Percentiles rank a stretch among this genome's conserved stretches.
Conservation (phyloP, 768 basidiomycete species). For the Boletus reticuloceps region DNA sequence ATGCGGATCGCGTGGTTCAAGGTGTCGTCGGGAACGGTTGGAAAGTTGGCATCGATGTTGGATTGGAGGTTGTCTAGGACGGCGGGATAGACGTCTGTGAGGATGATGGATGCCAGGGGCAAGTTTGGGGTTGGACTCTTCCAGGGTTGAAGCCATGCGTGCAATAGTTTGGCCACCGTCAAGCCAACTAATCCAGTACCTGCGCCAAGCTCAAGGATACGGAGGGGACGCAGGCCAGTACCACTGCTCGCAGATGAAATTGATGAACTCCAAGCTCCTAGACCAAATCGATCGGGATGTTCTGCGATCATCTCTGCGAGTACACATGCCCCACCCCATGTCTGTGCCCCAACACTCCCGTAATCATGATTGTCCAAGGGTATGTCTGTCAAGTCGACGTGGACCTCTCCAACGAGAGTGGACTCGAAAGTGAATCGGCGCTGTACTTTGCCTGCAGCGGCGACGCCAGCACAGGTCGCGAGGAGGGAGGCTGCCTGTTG, state of each 20-base stretch:
- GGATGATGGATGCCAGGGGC: constrained; percentile 30
- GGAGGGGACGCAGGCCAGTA: constrained; percentile 17
- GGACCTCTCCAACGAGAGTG: constrained; percentile 15
- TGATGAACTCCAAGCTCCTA: constrained; percentile 12
- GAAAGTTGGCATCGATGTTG: constrained; percentile 36
- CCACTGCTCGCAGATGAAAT: background rate
- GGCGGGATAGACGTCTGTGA: constrained; percentile 49
- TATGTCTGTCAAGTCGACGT: constrained; percentile 59
- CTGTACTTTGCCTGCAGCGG: constrained; percentile 56
- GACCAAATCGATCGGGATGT: constrained; percentile 50
- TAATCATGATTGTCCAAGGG: constrained; percentile 70
- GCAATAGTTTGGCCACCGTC: constrained; percentile 34
- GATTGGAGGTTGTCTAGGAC: constrained; percentile 46
- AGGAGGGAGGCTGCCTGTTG: constrained; percentile 58
- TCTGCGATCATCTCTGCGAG: constrained; percentile 71
- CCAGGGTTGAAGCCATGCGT: background rate
- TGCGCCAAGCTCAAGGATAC: constrained; percentile 54
- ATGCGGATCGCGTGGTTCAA: constrained; percentile 15
- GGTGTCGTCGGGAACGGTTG: background rate
- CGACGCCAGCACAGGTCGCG: constrained; percentile 62
- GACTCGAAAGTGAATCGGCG: constrained; percentile 50
- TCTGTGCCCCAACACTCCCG: constrained; percentile 77
- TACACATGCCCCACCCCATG: constrained; percentile 85
- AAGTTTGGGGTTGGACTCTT: background rate
- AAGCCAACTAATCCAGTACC: constrained; percentile 56